Percentiles rank a stretch among this genome's conserved stretches.
Evolutionary conservation across 208 protist species (phyloP).

Genomic region (Angomonas ambiguus): DNA sequence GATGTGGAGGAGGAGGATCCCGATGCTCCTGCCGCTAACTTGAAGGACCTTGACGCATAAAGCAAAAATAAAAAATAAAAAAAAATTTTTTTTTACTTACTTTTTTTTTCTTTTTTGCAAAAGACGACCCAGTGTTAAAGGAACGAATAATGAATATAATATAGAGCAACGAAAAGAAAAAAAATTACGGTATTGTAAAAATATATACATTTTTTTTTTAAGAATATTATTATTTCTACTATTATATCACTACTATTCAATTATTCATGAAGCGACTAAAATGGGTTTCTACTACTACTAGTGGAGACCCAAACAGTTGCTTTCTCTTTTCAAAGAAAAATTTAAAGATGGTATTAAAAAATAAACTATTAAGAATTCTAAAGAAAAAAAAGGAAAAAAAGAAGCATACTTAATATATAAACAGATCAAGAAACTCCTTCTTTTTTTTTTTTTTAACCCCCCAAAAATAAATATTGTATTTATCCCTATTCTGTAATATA

Average conservation of each 20-base stretch:
- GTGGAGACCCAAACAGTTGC: no score
- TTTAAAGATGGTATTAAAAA: no score
- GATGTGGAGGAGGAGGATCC: conserved; percentile 33
- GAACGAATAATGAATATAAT: background rate
- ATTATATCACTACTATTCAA: no score
- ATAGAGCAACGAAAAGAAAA: background rate
- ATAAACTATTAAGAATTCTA: conserved; percentile 1
- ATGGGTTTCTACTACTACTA: no score
- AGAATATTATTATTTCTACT: no score
- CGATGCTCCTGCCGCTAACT: conserved; percentile 23
- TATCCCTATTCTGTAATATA: no score
- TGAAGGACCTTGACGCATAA: conserved; percentile 19
- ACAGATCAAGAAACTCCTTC: no score
- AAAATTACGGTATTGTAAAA: no score
- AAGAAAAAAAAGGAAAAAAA: conserved; percentile 12
- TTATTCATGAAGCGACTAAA: no score
- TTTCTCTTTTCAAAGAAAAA: no score
- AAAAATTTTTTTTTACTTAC: background rate
- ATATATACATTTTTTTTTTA: conserved; percentile 8
- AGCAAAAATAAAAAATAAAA: background rate
- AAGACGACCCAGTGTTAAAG: background rate
- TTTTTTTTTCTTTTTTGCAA: background rate
- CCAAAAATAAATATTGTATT: no score
- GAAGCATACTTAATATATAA: background rate
- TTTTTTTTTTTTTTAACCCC: no score